Evolutionary conservation across 331 rosid species (phyloP).

Genomic region (Phaseolus coccineus): DNA sequence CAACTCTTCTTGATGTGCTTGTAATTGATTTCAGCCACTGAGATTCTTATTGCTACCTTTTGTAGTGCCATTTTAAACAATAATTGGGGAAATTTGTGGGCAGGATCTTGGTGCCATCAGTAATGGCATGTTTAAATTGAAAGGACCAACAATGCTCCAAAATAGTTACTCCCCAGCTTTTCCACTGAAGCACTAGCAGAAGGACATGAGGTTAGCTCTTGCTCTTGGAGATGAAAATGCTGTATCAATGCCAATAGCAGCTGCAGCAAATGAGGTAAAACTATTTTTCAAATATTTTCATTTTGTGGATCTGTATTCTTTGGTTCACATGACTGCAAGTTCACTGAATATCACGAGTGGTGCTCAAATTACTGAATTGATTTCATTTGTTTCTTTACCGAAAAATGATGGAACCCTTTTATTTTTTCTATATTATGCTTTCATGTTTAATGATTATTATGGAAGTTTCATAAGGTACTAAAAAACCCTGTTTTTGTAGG

Average conservation of each 20-base stretch:
- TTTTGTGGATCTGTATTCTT: neutral
- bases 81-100: constrained; percentile 37
- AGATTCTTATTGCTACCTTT: constrained; percentile 30
- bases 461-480: constrained; percentile 6
- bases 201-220: constrained; percentile 94
- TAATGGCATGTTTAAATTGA: constrained; percentile 78
- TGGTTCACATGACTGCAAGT: neutral
- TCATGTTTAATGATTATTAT: constrained; percentile 6
- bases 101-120: constrained; percentile 81
- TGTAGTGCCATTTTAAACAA: constrained; percentile 18
- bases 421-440: neutral
- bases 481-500: constrained; percentile 52
- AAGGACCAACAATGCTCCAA: constrained; percentile 80
- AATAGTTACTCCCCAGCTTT: constrained; percentile 78
- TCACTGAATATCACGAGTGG: neutral
- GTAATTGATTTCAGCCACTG: constrained; percentile 50
- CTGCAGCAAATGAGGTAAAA: constrained; percentile 86
- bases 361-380: neutral
- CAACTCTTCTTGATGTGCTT: constrained; percentile 78
- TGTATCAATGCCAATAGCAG: constrained; percentile 84
- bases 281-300: constrained; percentile 1
- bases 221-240: constrained; percentile 84
- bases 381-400: constrained; percentile 2
- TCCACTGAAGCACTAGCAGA: constrained; percentile 93
- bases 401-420: neutral